These are phyloP conservation scores for Globisporangium acanthophoron DNA, from an alignment of 352 stramenopile genomes.

Conservation along the genomic window DNA sequence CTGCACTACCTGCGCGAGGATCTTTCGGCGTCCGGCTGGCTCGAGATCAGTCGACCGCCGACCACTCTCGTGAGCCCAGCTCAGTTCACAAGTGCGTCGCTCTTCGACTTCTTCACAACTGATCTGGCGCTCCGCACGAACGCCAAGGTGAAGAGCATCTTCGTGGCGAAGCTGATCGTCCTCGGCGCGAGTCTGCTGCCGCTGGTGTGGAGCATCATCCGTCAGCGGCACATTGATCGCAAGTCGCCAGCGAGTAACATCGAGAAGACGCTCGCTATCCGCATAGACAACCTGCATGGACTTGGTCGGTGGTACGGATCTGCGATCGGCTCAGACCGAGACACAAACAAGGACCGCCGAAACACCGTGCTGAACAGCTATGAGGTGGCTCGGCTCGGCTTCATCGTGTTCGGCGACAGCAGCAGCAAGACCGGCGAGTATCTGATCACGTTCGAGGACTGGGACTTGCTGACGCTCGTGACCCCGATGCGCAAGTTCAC, in stretches of 20 bases:
- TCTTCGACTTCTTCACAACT: constrained; percentile 8
- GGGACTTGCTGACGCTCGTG: not conserved
- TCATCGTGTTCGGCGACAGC: constrained; percentile 14
- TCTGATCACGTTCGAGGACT: not conserved
- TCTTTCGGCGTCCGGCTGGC: not conserved
- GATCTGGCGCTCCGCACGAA: not conserved
- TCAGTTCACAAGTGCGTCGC: constrained; percentile 5
- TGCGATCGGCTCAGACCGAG: too few relatives aligned
- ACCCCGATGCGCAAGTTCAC: not conserved
- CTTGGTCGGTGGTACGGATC: not conserved
- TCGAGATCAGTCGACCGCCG: not conserved
- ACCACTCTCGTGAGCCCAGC: constrained; percentile 3
- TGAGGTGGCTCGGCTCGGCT: constrained; percentile 13
- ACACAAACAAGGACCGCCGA: not conserved
- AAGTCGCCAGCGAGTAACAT: not conserved
- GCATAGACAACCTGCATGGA: not conserved
- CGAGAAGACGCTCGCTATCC: not conserved
- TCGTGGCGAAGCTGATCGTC: not conserved
- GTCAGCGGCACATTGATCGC: not conserved
- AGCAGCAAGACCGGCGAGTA: not conserved
- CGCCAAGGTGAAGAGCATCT: constrained; percentile 4
- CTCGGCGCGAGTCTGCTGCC: constrained; percentile 1
- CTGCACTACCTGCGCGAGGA: constrained; percentile 11
- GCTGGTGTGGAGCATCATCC: not conserved
- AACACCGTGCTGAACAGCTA: constrained; percentile 7